Base-by-base conservation (phyloP, 768 basidiomycete species). In the Coprinopsis strossmayeri region DNA sequence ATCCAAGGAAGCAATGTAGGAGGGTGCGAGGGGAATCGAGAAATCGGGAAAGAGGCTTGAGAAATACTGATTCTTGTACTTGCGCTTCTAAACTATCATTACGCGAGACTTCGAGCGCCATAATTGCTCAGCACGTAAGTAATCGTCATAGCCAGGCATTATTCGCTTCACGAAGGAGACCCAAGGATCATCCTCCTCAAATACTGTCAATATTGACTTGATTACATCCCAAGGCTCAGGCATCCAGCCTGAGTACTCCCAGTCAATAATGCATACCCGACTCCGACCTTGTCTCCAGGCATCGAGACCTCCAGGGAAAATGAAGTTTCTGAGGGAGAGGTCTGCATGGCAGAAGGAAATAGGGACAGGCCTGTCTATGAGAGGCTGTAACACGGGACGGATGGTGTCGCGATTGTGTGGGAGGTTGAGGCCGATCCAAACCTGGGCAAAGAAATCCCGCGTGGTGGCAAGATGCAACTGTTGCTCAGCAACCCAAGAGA, bases 201-300 rank as follows among this genome's bases (percentile, higher is more conserved):
- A 13, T 20, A 2, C 34, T 20, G 26, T 35, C 46, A 34, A 48
- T 18, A 25, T 48, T n/a, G 46, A n/a, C 35, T 48, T 48, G 18
- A 48, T 13, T 3, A 35, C 46, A 11, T 48, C 46, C 46, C 46
- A 48, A 2, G 32, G 35, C 15, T 17, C 32, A 2, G 46, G 46
- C 46, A 48, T 48, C 46, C 46, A 48, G 5, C 46, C 46, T 5
- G 46, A 20, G 24, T 48, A 44, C 34, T 50, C 48, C 48, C 48
- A 50, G 25, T 50, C 48, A 3, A 50, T 30, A 25, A 50, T 12
- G 24, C 40, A 50, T 13, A 50, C 12, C 26, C 40, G 13, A 11
- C 37, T 32, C 20, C 20, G 3, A 3, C 41, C 40, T 13, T 15
- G 12, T 15, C 48, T 21, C 48, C 48, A 50, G 5, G 28, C 27